These are phyloP conservation scores for Solanum pennellii DNA, from an alignment of 257 asterid genomes.

Conservation along the genomic window DNA sequence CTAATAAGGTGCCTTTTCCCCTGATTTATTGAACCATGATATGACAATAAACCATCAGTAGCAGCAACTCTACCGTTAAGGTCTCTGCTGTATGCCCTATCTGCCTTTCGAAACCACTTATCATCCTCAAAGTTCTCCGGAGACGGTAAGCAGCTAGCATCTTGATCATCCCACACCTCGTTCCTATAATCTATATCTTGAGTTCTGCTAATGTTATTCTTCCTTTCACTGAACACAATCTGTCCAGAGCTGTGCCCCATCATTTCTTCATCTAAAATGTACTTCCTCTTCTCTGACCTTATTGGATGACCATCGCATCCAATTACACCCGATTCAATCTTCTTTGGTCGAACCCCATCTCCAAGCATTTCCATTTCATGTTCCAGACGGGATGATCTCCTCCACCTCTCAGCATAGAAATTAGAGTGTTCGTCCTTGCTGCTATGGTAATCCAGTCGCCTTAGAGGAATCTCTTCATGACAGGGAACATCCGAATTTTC, in stretches of 20 bases:
- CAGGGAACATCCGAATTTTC: not conserved
- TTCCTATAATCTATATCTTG: conserved; percentile 5
- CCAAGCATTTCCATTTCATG: conserved; percentile 3
- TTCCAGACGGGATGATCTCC: not conserved
- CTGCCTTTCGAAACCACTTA: not conserved
- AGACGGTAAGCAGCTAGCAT: not conserved
- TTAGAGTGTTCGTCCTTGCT: not conserved
- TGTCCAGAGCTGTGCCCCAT: not conserved
- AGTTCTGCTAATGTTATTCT: not conserved
- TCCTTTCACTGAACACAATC: not conserved
- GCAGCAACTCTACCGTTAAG: conserved; percentile 1
- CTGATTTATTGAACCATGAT: not conserved
- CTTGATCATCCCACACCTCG: conserved; percentile 6
- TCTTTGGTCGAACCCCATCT: not conserved
- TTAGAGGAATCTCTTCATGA: not conserved
- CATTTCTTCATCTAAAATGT: conserved; percentile 7
- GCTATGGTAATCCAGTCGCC: conserved; percentile 1
- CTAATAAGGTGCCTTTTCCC: conserved; percentile 1
- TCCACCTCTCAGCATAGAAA: conserved; percentile 7
- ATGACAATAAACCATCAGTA: conserved; percentile 2
- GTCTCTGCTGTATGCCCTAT: not conserved
- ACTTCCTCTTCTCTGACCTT: conserved; percentile 9
- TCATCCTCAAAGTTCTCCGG: conserved; percentile 2
- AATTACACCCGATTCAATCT: not conserved
- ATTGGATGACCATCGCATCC: not conserved